Conservation (phyloP, 129 eudicot species). For the Chrysanthemum makinoi region DNA sequence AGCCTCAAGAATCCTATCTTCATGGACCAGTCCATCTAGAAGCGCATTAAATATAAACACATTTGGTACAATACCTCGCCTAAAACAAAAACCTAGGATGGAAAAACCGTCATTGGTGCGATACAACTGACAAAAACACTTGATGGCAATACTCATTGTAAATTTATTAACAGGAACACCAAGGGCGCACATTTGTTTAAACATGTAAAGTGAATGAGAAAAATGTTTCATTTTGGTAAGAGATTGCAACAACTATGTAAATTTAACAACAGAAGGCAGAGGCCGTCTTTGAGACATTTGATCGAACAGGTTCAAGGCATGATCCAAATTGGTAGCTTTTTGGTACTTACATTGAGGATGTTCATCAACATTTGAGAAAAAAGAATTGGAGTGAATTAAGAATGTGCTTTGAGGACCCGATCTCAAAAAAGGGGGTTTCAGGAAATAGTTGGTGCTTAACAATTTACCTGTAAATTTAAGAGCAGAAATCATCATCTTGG, state of each 20-base stretch:
- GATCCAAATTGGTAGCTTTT: slow-evolving; percentile 3
- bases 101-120: slow-evolving; percentile 10
- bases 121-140: slow-evolving; percentile 5
- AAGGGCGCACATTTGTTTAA: background rate
- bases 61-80: background rate
- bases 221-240: slow-evolving; percentile 6
- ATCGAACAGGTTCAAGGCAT: slow-evolving; percentile 12
- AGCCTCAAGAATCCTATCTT: slow-evolving; percentile 19
- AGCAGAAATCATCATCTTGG: too few species aligned
- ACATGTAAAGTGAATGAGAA: background rate
- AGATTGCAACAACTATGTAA: background rate
- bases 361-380: too few species aligned
- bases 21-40: background rate
- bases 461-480: too few species aligned
- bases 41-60: background rate
- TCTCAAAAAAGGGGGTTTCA: background rate
- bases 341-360: background rate
- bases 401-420: background rate
- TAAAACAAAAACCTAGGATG: background rate
- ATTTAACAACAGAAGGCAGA: slow-evolving; percentile 1
- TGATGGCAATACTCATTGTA: slow-evolving; percentile 12
- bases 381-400: background rate
- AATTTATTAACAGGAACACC: background rate
- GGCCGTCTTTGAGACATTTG: slow-evolving; percentile 9
- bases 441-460: too few species aligned